phyloP scores from a whole-genome alignment of 805 yeast species.

The Ogataea pini region DNA sequence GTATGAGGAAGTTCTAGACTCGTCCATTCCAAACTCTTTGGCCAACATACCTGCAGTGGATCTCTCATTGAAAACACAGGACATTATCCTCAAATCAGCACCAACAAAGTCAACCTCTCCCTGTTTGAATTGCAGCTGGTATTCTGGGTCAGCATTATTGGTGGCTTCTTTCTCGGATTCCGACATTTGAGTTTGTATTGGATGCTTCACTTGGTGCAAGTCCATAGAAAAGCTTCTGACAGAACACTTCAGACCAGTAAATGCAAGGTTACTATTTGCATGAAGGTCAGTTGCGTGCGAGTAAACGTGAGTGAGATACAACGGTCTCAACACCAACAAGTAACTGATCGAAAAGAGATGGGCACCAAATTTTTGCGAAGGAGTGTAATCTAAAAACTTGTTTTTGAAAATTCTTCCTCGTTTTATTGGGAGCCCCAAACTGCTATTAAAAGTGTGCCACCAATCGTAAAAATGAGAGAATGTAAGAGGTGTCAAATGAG shows the following conservation, averaged over 20 bases:
- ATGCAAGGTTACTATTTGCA: slow-evolving; percentile 47
- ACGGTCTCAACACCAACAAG: slow-evolving; percentile 67
- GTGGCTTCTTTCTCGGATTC: slow-evolving; percentile 42
- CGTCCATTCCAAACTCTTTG: slow-evolving; percentile 31
- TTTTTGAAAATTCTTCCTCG: slow-evolving; percentile 68
- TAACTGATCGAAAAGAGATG: slow-evolving; percentile 73
- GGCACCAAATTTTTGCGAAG: slow-evolving; percentile 35
- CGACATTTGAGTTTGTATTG: no score
- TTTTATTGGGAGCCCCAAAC: slow-evolving; percentile 75
- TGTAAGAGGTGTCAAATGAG: slow-evolving; percentile 73
- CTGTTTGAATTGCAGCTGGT: slow-evolving; percentile 59
- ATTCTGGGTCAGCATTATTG: slow-evolving; percentile 44
- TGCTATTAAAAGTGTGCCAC: slow-evolving; percentile 87
- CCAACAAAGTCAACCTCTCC: slow-evolving; percentile 71
- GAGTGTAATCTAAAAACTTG: slow-evolving; percentile 34
- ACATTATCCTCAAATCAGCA: slow-evolving; percentile 68
- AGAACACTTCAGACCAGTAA: slow-evolving; percentile 71
- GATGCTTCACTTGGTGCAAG: slow-evolving; percentile 56
- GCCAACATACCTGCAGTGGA: slow-evolving; percentile 47
- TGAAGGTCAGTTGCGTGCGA: slow-evolving; percentile 44
- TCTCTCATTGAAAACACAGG: slow-evolving; percentile 62
- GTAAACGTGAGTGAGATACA: slow-evolving; percentile 74
- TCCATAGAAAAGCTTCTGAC: slow-evolving; percentile 60
- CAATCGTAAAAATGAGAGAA: slow-evolving; percentile 72
- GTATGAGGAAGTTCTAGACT: slow-evolving; percentile 19